Base-by-base conservation (phyloP, 495 filamentous ascomycete species). In the Penicillium bovifimosum region DNA sequence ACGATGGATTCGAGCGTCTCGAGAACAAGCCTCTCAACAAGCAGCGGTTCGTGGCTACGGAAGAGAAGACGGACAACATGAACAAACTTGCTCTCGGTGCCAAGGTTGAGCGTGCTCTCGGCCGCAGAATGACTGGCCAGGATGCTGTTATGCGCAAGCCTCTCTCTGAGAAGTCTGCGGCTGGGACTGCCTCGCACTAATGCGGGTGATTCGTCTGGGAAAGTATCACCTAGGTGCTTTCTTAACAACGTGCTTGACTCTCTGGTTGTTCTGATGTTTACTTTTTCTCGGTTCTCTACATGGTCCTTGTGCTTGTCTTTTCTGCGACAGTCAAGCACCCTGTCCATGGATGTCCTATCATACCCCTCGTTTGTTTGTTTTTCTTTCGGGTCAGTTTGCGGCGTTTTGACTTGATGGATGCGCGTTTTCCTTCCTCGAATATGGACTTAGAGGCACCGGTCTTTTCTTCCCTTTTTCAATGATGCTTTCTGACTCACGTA, bases 71-170 rank as follows among this genome's bases (percentile, higher is more conserved):
- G 43, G 88, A 88, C 55, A 87, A 88, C 66, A 69, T 96, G 62
- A 88, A 84, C 70, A 95, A 96, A 72, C 75, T 97, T 50, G 92
- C 92, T 27, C 78, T 97, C 36, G 87, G 91, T 39, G 92, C 93
- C 34, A 97, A 96, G 72, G 80, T 97, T 35, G 93, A 98, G 66
- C 85, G 93, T 34, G 93, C 93, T 10, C 82, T 98, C 33, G 88
- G 83, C 48, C 77, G 93, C 60, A 82, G 93, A 59, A 95, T 97
- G 91, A 86, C 79, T 20, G 68, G 86, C 60, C 93, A 98, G 66
- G 93, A 98, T 69, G 95, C 93, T 40, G 83, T 88, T 50, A 92
- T 95, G 80, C 81, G 85, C 54, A 75, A 78, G 59, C 73, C 76
- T 47, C 58, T 77, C 56, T 71, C 60, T 38, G 78, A 81, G 60